Base-by-base conservation (phyloP, 805 yeast genomes). In the Wickerhamomyces queroliae region DNA sequence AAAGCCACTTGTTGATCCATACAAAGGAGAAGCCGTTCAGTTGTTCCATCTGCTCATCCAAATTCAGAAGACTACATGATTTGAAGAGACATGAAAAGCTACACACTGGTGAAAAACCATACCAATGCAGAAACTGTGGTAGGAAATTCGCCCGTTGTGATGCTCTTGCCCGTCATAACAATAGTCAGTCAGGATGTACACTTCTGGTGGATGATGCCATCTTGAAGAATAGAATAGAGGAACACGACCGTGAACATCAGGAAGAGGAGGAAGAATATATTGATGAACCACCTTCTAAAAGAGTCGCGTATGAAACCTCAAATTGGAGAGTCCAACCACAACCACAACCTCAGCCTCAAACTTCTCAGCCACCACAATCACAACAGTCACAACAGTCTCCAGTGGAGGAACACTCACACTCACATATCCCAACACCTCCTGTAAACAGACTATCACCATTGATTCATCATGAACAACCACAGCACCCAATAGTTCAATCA, bases 41-140 rank as follows among this genome's bases (percentile, higher is more conserved):
- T 19, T 85, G 95, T 58, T 45, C 70, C 11, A 69, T 71, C 22
- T 85, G 95, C 52, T 63, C 69, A 38, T 64, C 74, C 35, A 72
- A 68, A 46, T 85, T 86, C 58, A 70, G 93, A 43, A 67, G 95
- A 35, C 70, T 77, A 23, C 90, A 84, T 56, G 95, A 86, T 56
- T 66, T 86, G 51, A 83, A 78, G 52, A 69, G 95, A 38, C 95
- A 85, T 52, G 75, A 74, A 41, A 81, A 81, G 58, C 66, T 81
- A 26, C 95, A 85, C 53, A 74, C 88, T 0, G 91, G 91, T 18
- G 87, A 78, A 47, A 79, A 74, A 55, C 90, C 91, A 2, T 79
- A 63, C 54, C 60, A 55, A 31, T 85, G 95, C 56, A 62, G 61
- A 16, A 64, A 65, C 35, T 85, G 95, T 61, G 72, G 73, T 13